Evolutionary conservation across 257 asterid species (phyloP), one percentile per base, ranked within the genome.

Genomic region (Fraxinus anomala): DNA sequence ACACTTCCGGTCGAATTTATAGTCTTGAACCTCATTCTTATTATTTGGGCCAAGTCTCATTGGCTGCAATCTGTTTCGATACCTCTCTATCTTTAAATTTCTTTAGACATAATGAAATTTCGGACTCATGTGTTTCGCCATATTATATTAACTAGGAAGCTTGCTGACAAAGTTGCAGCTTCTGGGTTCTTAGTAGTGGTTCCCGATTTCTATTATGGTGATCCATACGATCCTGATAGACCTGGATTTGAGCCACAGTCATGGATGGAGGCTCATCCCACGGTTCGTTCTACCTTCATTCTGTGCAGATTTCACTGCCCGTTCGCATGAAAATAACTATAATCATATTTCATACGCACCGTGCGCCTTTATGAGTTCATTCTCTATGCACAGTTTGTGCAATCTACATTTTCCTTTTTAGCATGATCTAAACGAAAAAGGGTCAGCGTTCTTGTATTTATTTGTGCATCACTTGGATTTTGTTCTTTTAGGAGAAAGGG

Each of bases 131-230:
- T 26, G 14, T 9, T 17, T 67, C 68, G 21, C 28, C 42, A 75
- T 14, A 39, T 70, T 31, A 19, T 19, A 1, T 23, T 34, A 44
- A 84, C 76, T 74, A 92, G 96, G 90, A 91, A 84, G 82, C 85
- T 92, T 49, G 95, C 96, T 3, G 94, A 89, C 81, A 91, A 85
- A 83, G 81, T 89, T 80, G 92, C 94, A 79, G 87, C 86, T 49
- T 75, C 82, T 34, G 95, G 96, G 26, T 88, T 71, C 82, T 85
- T 84, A 3, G 95, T 87, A 6, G 88, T 88, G 77, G 94, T 84
- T 87, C 97, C 97, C 5, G 97, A 92, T 84, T 85, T 91, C 86
- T 88, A 78, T 80, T 76, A 85, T 39, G 96, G 97, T 14, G 94
- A 89, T 85, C 93, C 96, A 5, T 67, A 69, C 39, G 70, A 40